A percentile compares a stretch with the other conserved stretches of the same genome.
These are phyloP conservation scores for Penicillium diatomitis DNA, from an alignment of 495 filamentous ascomycete species.

Conservation along the genomic window DNA sequence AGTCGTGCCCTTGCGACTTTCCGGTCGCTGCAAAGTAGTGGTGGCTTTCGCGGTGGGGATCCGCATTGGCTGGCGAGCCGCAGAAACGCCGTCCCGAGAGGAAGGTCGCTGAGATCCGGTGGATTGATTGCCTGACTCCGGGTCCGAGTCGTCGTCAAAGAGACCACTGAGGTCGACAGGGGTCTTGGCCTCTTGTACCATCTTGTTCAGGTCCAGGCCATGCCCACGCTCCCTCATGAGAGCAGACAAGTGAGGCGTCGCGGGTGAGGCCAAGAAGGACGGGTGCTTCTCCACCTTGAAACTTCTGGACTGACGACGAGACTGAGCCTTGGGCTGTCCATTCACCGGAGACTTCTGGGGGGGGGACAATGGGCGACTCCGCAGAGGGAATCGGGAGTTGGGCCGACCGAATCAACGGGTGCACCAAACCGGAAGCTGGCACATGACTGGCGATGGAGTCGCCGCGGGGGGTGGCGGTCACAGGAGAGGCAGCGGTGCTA, in stretches of 20 bases:
- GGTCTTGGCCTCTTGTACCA: conserved; percentile 25
- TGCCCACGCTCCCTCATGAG: conserved; percentile 58
- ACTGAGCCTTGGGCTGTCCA: conserved; percentile 2
- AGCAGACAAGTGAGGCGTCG: conserved; percentile 68
- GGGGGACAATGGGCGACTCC: conserved; percentile 22
- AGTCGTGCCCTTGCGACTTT: conserved; percentile 44
- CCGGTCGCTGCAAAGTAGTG: conserved; percentile 34
- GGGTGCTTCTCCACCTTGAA: conserved; percentile 12
- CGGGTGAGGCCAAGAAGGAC: conserved; percentile 44
- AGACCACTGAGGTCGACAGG: conserved; percentile 26
- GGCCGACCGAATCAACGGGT: conserved; percentile 58
- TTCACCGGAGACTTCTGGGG: conserved; percentile 15
- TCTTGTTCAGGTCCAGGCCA: conserved; percentile 50
- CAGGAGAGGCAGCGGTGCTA: too few species aligned
- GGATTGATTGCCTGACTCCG: conserved; percentile 38
- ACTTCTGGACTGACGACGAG: conserved; percentile 6
- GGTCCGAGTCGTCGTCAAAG: conserved; percentile 46
- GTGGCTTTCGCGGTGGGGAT: conserved; percentile 45
- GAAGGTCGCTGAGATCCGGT: conserved; percentile 30
- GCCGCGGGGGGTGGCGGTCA: conserved; percentile 21
- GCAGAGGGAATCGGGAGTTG: conserved; percentile 44
- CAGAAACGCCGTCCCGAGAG: conserved; percentile 14
- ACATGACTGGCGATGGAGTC: conserved; percentile 24
- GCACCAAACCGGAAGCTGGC: conserved; percentile 47
- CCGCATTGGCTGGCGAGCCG: conserved; percentile 43